These are phyloP conservation scores for Candida tetrigidarum DNA, from an alignment of 1,139 yeast species.

Conservation along the genomic window DNA sequence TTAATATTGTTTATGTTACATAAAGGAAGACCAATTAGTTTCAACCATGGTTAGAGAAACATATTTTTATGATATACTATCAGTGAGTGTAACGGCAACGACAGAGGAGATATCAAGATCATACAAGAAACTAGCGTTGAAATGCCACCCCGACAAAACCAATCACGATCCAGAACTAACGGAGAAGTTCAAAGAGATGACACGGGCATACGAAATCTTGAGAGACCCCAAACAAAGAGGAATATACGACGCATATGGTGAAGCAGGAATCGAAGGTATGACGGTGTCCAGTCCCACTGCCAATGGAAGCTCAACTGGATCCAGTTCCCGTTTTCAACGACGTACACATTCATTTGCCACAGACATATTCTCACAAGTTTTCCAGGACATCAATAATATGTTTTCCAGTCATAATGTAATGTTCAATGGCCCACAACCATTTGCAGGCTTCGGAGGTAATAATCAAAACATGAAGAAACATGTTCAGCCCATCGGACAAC, in stretches of 20 bases:
- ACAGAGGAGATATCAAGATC: conserved; percentile 45
- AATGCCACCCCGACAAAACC: conserved; percentile 53
- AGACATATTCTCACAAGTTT: conserved; percentile 44
- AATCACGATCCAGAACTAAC: conserved; percentile 48
- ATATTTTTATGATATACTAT: conserved; percentile 40
- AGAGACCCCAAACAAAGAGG: conserved; percentile 34
- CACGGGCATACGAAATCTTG: conserved; percentile 47
- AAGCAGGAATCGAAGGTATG: conserved; percentile 41
- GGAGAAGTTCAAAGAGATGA: conserved; percentile 47
- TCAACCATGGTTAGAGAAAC: conserved; percentile 28
- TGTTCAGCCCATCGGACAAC: conserved; percentile 26
- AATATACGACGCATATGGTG: conserved; percentile 44
- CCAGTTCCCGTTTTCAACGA: conserved; percentile 7
- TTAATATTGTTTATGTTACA: neutral
- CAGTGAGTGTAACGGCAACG: conserved; percentile 38
- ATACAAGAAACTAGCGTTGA: conserved; percentile 44
- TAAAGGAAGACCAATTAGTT: neutral
- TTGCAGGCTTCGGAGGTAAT: conserved; percentile 3
- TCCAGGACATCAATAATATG: conserved; percentile 39
- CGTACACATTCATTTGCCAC: conserved; percentile 20
- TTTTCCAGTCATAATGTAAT: conserved; percentile 24
- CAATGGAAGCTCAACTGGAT: conserved; percentile 12
- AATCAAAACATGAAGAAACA: conserved; percentile 22
- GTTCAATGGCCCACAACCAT: conserved; percentile 9
- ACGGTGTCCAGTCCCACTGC: conserved; percentile 18